Evolutionary conservation across 768 basidiomycete species (phyloP), one percentile per base, ranked within the genome.

Genomic region (Suillus lakei): DNA sequence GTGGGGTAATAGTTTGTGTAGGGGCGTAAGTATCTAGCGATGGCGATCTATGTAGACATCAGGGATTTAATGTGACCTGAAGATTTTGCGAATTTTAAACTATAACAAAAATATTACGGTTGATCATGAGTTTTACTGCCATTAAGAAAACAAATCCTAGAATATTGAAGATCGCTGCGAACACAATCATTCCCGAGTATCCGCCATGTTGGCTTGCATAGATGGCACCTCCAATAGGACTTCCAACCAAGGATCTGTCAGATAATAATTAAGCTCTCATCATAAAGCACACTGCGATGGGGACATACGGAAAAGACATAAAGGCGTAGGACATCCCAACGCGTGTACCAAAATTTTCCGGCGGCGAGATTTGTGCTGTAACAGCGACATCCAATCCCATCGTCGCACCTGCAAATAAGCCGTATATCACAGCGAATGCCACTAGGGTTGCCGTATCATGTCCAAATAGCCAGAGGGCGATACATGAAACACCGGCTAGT

Each of bases 321-420:
- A 63, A 55, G 23, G 48, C 39, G 62, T 63, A 63, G 7, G 62
- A 38, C 62, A 63, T 63, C 32, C 62, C 62, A 32, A 63, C 50
- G 12, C 62, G 62, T 4, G 50, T 36, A 16, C 62, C 62, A 38
- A 63, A 59, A 32, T 63, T 46, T 28, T 63, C 62, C 6, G 51
- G 48, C 12, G 30, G 54, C 4, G 62, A 63, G 10, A 63, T 63
- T 39, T 63, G 54, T 12, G 62, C 46, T 50, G 51, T 56, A n/a
- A 50, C 48, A 28, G 62, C 54, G 12, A 39, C 30, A 12, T 60
- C 32, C 28, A 63, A 53, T 23, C 32, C 62, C 62, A 63, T 51
- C 18, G 32, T 30, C 18, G 51, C 51, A 10, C 51, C 51, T 21
- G 28, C 28, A 53, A 60, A 60, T 4, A 60, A 30, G 23, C 58